phyloP scores from a whole-genome alignment of 306 rosid genomes.

The Acmispon strigosus region DNA sequence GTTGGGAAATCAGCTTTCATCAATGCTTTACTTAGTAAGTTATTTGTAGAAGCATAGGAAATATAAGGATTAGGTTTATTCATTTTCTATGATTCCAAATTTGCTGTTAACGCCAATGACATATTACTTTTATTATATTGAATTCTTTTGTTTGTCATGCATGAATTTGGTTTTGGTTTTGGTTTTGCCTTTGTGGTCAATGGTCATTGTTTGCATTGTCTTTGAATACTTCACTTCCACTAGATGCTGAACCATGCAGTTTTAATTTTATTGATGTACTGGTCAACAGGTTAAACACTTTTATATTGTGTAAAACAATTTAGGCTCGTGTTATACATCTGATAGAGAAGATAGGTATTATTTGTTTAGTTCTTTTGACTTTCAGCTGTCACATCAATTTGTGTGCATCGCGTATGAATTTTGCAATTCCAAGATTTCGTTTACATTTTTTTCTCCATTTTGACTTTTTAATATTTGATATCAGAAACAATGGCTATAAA shows the following conservation, averaged over 20 bases:
- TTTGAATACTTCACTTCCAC: neutral
- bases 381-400: constrained; percentile 1
- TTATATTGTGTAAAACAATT: too few species aligned
- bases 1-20: constrained; percentile 98
- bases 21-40: constrained; percentile 82
- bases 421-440: constrained; percentile 7
- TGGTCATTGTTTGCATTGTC: neutral
- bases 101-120: neutral
- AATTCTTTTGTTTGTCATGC: neutral
- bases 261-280: constrained; percentile 1
- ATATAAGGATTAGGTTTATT: constrained; percentile 3
- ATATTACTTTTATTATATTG: neutral
- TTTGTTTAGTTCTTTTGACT: neutral
- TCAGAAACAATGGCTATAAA: constrained; percentile 67
- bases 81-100: neutral
- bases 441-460: neutral
- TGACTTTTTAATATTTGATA: constrained; percentile 25
- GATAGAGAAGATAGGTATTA: neutral
- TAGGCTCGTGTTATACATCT: neutral
- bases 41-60: neutral
- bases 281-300: neutral
- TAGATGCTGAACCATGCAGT: neutral
- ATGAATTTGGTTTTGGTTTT: neutral
- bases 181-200: neutral
- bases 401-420: neutral